A percentile compares a stretch with the other conserved stretches of the same genome.
These are phyloP conservation scores for Streptanthus diversifolius DNA, from an alignment of 345 rosid genomes.

Conservation along the genomic window DNA sequence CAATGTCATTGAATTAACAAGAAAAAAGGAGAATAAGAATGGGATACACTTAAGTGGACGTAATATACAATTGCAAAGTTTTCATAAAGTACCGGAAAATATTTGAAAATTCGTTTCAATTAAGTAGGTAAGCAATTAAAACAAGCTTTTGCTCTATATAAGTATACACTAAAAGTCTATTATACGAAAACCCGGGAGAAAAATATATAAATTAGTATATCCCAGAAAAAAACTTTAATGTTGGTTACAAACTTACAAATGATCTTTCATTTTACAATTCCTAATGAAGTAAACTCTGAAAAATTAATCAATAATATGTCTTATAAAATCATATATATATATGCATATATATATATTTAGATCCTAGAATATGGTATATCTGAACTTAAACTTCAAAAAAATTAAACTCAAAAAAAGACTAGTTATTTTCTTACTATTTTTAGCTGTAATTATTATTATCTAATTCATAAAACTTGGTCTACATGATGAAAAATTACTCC, in stretches of 20 bases:
- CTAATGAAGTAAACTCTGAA: not conserved
- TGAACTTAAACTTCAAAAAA: not conserved
- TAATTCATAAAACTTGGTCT: not conserved
- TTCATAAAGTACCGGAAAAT: not conserved
- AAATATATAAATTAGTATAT: not conserved
- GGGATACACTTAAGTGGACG: conserved; percentile 24
- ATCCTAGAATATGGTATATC: not conserved
- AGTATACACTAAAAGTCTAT: not conserved
- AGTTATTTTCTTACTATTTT: not conserved
- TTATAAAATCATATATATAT: not conserved
- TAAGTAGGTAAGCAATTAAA: not conserved
- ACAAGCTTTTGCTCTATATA: not conserved
- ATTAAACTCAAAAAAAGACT: not conserved
- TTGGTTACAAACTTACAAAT: not conserved
- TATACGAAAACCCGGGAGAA: not conserved
- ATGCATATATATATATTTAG: not conserved
- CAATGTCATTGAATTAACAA: conserved; percentile 6
- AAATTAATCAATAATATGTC: not conserved
- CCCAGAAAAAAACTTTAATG: not conserved
- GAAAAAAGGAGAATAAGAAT: conserved; percentile 2
- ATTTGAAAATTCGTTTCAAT: not conserved
- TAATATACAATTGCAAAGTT: not conserved
- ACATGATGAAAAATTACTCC: not conserved
- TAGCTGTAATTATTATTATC: not conserved
- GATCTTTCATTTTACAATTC: not conserved